These are phyloP conservation scores for Ballota nigra DNA, from an alignment of 257 asterid genomes.

Conservation along the genomic window DNA sequence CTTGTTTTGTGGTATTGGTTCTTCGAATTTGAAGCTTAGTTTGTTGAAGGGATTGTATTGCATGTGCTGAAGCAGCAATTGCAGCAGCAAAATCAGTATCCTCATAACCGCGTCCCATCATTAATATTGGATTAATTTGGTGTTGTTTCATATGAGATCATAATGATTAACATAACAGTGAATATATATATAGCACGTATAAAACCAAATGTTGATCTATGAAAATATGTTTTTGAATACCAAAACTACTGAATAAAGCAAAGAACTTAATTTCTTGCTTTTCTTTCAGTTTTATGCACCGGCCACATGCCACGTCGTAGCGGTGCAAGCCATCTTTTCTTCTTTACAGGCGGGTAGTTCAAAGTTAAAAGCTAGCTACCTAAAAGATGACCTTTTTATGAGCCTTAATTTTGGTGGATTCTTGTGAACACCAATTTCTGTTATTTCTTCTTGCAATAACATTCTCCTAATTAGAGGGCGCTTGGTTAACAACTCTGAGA, in stretches of 20 bases:
- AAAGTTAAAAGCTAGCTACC: neutral
- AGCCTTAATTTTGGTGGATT: slow-evolving; percentile 5
- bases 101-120: slow-evolving; percentile 32
- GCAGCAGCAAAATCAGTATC: slow-evolving; percentile 50
- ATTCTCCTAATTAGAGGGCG: no score
- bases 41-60: slow-evolving; percentile 47
- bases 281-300: neutral
- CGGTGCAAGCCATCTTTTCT: slow-evolving; percentile 20
- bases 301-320: neutral
- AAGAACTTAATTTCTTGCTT: slow-evolving; percentile 11
- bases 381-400: neutral
- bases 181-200: neutral
- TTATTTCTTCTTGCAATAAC: slow-evolving; percentile 20
- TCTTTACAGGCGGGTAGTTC: slow-evolving; percentile 10
- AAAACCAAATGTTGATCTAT: neutral
- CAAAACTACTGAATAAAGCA: slow-evolving; percentile 22
- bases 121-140: no score
- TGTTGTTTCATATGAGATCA: no score
- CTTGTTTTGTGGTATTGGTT: slow-evolving; percentile 26
- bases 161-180: neutral
- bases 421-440: neutral
- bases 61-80: slow-evolving; percentile 66
- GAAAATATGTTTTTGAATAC: no score
- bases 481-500: no score
- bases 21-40: slow-evolving; percentile 15